phyloP scores from a whole-genome alignment of 2,329 filamentous ascomycete species.

The Stachybotrys elegans region DNA sequence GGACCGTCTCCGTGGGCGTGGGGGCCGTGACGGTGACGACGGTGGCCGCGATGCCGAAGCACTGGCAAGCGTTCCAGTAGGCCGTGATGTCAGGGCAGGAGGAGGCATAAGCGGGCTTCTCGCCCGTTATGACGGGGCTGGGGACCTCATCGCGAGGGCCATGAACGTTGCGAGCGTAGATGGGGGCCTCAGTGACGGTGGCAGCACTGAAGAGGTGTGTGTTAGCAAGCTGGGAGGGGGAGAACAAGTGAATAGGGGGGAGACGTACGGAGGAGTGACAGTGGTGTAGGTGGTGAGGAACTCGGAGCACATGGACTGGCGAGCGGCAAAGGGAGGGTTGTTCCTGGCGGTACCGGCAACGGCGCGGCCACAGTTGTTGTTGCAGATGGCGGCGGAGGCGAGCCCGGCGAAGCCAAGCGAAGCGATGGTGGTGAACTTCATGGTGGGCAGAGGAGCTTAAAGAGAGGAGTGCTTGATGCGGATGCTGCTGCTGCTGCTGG shows the following conservation, averaged over 20 bases:
- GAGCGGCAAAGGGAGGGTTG: background rate
- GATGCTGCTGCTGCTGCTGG: too few relatives aligned
- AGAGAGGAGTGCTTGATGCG: too few relatives aligned
- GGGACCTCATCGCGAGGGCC: background rate
- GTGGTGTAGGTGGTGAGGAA: background rate
- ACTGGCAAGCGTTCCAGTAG: conserved; percentile 15
- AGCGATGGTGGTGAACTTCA: background rate
- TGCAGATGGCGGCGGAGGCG: background rate
- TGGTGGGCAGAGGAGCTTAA: background rate
- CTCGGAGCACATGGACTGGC: background rate
- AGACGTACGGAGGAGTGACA: background rate
- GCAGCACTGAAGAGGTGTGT: background rate
- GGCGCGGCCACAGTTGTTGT: background rate
- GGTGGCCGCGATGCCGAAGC: conserved; percentile 12
- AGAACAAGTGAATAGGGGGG: background rate
- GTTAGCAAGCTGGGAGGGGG: background rate
- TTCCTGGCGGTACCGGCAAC: background rate
- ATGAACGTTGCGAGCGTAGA: background rate
- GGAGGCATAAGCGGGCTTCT: conserved; percentile 11
- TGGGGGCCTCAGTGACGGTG: background rate
- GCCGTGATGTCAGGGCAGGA: conserved; percentile 7
- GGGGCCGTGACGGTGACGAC: conserved; percentile 7
- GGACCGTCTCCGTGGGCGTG: conserved; percentile 2
- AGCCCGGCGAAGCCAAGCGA: background rate
- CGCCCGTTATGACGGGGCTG: background rate